A percentile compares a stretch with the other conserved stretches of the same genome.
Conservation (phyloP, 2,329 filamentous ascomycete species). For the Paecilomyces dactylethromorphus region DNA sequence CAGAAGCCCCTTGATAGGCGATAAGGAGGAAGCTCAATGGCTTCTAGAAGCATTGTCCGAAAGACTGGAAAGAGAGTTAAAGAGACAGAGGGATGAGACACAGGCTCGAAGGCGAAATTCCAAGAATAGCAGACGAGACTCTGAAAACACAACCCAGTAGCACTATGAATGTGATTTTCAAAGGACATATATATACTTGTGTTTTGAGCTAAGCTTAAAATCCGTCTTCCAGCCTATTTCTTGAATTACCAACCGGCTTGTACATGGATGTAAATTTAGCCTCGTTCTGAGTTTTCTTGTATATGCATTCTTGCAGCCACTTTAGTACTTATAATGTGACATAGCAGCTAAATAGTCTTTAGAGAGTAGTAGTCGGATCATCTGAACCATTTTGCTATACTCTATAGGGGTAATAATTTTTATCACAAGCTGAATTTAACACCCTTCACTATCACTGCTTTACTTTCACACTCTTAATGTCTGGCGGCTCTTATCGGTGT, state of each 20-base stretch:
- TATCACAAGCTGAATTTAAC: neutral
- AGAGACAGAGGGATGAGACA: constrained; percentile 15
- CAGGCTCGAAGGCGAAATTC: constrained; percentile 4
- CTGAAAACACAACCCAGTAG: neutral
- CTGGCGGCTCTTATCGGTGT: neutral
- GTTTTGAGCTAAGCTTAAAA: neutral
- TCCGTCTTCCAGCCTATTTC: no score
- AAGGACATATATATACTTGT: neutral
- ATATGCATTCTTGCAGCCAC: no score
- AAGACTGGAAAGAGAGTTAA: constrained; percentile 32
- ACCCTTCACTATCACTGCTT: neutral
- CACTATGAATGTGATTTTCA: neutral
- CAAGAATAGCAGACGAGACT: neutral
- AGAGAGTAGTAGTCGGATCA: neutral
- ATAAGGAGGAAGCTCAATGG: constrained; percentile 39
- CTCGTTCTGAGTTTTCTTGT: no score
- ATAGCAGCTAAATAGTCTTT: no score
- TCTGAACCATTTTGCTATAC: neutral
- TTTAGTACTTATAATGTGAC: no score
- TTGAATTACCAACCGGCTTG: no score
- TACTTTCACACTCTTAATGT: neutral
- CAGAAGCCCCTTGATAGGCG: constrained; percentile 31
- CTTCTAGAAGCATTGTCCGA: constrained; percentile 32
- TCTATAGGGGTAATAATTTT: no score
- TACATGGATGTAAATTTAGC: no score